Percentiles rank a stretch among this genome's conserved stretches.
These are phyloP conservation scores for Trametes hirsuta DNA, from an alignment of 1,284 basidiomycete genomes.

Conservation along the genomic window DNA sequence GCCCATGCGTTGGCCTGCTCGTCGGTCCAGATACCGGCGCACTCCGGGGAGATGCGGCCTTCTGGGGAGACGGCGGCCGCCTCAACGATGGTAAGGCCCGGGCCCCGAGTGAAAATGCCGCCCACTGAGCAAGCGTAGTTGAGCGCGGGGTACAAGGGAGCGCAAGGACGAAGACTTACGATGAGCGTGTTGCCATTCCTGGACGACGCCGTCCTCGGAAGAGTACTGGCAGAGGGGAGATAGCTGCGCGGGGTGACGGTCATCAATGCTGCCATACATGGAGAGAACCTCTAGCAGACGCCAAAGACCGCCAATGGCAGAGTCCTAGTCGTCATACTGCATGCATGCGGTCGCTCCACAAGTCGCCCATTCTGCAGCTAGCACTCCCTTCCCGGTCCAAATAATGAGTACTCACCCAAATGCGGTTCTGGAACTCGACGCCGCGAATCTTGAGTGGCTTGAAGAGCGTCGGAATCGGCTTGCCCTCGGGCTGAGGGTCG, in stretches of 20 bases:
- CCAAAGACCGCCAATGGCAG: too few species aligned
- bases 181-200: constrained; percentile 81
- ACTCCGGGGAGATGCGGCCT: constrained; percentile 75
- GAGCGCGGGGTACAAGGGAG: background rate
- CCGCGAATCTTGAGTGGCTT: constrained; percentile 63
- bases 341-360: too few species aligned
- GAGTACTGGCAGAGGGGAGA: constrained; percentile 79
- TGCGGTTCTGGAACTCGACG: constrained; percentile 69
- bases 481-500: constrained; percentile 41
- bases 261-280: background rate
- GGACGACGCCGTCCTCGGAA: constrained; percentile 62
- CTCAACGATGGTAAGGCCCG: constrained; percentile 65
- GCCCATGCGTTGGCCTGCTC: constrained; percentile 66
- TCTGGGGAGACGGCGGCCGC: constrained; percentile 77
- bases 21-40: constrained; percentile 75
- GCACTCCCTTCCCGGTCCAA: too few species aligned
- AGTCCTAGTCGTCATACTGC: too few species aligned
- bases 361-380: too few species aligned
- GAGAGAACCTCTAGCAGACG: background rate
- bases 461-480: constrained; percentile 57
- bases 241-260: constrained; percentile 29
- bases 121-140: constrained; percentile 23
- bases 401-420: constrained; percentile 45
- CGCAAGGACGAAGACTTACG: constrained; percentile 38
- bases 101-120: constrained; percentile 57